Evolutionary conservation across 345 rosid species (phyloP), one percentile per base, ranked within the genome.

Genomic region (Viola odorata): DNA sequence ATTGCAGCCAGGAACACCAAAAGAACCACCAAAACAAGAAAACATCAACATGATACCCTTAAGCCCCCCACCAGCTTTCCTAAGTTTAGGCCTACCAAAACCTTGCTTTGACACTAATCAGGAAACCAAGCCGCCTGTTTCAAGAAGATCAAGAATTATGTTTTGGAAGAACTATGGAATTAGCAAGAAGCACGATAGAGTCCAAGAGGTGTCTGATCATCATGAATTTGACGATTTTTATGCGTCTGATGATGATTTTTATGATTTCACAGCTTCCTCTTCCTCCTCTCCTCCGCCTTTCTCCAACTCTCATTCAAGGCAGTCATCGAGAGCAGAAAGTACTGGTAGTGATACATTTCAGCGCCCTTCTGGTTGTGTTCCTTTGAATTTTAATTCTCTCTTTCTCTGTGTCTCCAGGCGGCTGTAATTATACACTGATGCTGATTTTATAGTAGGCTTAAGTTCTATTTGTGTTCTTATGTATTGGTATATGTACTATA

Each of bases 61-160:
- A 12, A 44, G 47, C 63, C 96, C 91, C 12, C 96, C 96, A 1
- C 98, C 96, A 0, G 94, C 96, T 0, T 6, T 79, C 42, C 69
- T 80, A 8, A 82, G 91, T 72, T 67, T 65, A 6, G 69, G 75
- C 13, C 74, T 85, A 5, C 84, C 87, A 3, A 87, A 75, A 64
- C 95, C 92, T 8, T 69, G 81, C 51, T 44, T 78, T 7, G 55
- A 53, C 14, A n/a, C 71, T 36, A 53, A 58, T 52, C 68, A 23
- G 2, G 32, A 23, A 23, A 23, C 32, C 32, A 23, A 65, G 5
- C 68, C 75, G 17, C 74, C 72, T 69, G 44, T 57, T 45, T 77
- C 75, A 4, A 23, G 65, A 44, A 64, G 68, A 65, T 70, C 55
- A 12, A 80, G 66, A 60, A 62, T 81, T 52, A 75, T 57, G 75